Percentiles rank a stretch among this genome's conserved stretches.
phyloP scores from a whole-genome alignment of 2,329 filamentous ascomycete species.

The Trichoderma koningii region DNA sequence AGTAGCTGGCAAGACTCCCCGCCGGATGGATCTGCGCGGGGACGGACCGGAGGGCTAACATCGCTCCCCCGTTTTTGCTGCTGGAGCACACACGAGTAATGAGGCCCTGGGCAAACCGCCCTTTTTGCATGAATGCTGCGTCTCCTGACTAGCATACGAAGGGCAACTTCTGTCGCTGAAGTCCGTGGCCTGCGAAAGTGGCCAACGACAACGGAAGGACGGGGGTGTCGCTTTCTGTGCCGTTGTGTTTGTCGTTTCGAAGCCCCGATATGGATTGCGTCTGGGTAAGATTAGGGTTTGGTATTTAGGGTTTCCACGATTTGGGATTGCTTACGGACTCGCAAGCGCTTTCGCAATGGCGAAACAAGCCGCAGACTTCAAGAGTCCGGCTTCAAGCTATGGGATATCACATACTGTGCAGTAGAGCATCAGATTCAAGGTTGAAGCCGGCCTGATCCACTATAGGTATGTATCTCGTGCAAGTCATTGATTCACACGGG shows the following conservation, averaged over 20 bases:
- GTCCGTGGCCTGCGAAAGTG: no score
- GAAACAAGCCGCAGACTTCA: no score
- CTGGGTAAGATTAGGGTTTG: neutral
- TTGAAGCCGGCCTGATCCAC: no score
- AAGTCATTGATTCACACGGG: neutral
- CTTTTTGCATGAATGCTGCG: conserved; percentile 3
- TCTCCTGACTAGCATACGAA: conserved; percentile 22
- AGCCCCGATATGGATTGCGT: neutral
- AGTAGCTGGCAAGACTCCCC: conserved; percentile 11
- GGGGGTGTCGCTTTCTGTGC: neutral
- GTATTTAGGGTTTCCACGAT: neutral
- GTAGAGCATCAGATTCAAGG: no score
- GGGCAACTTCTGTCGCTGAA: neutral
- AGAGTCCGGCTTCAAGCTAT: no score
- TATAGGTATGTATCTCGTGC: no score
- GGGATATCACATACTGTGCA: no score
- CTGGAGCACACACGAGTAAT: conserved; percentile 17
- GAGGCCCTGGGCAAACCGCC: neutral
- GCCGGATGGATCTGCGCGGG: conserved; percentile 26
- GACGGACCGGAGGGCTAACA: conserved; percentile 18
- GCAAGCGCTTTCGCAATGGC: neutral
- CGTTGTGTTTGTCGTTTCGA: neutral
- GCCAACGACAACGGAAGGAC: neutral
- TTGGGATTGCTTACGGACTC: neutral
- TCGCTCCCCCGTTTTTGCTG: conserved; percentile 4